Evolutionary conservation across 2,329 filamentous ascomycete species (phyloP), one percentile per base, ranked within the genome.

Genomic region (Hypocrella siamensis): DNA sequence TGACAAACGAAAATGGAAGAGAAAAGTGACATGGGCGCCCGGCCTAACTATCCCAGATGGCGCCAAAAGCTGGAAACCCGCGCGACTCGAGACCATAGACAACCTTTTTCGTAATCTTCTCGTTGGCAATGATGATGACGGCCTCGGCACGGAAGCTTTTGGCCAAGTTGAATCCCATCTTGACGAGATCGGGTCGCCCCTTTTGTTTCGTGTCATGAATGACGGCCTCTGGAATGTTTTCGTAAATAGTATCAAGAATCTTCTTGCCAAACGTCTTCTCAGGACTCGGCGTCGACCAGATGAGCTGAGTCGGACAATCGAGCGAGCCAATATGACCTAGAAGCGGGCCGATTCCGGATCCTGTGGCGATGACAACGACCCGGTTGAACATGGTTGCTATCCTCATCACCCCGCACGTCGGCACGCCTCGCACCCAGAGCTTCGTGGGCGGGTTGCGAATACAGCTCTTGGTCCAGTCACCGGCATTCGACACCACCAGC

Each of bases 101-200:
- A 2, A 84, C 62, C 54, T 70, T 70, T 44, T 64, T 65, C 14
- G 78, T 83, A 21, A 82, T 64, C 35, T 54, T 64, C 35, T 75
- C 70, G 47, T 84, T 85, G 34, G 73, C 74, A 43, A 85, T 76
- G 37, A 83, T 66, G 45, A 82, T 75, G 24, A 83, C 75, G 3
- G 77, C 79, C 58, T 84, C 78, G 2, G 75, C 55, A 7, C 58
- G 52, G 42, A 67, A 74, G 25, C 65, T 61, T 28, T 71, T 56
- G 10, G 58, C 59, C 18, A 76, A 44, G 47, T 80, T 65, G 46
- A 55, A 65, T 4, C 56, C 55, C 51, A 61, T 60, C 28, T 47
- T 47, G 11, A 63, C 57, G n/a, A 67, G 50, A 38, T 82, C 68
- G 3, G 73, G 65, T 6, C 76, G 61, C 0, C 74, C 75, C 19